A percentile compares a stretch with the other conserved stretches of the same genome.
Conservation (phyloP, 768 basidiomycete genomes). For the Russula sp. region DNA sequence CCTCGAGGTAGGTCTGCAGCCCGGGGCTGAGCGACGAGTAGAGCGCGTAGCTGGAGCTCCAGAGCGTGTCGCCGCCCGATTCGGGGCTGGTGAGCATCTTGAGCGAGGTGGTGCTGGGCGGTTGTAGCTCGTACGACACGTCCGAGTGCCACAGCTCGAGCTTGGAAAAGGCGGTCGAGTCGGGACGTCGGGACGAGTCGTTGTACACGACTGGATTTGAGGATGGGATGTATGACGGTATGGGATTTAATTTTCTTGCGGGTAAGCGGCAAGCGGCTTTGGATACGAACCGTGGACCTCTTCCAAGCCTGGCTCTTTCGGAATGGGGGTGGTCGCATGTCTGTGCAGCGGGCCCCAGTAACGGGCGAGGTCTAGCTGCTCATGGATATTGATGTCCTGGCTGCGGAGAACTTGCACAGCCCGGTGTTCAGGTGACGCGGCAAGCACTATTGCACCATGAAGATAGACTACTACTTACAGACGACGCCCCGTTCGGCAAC, state of each 20-base stretch:
- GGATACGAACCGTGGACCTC: too few relatives aligned
- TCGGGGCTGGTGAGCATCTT: constrained; percentile 67
- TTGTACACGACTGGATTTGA: constrained; percentile 57
- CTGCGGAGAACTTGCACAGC: constrained; percentile 57
- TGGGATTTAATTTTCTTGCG: too few relatives aligned
- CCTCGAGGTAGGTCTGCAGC: constrained; percentile 53
- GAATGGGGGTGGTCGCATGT: constrained; percentile 76
- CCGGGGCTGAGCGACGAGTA: constrained; percentile 53
- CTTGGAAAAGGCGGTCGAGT: constrained; percentile 56
- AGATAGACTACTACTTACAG: constrained; percentile 40
- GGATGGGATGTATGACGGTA: too few relatives aligned
- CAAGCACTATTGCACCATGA: too few relatives aligned
- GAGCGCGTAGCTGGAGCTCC: constrained; percentile 43
- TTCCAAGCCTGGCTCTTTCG: constrained; percentile 61
- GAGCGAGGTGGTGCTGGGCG: constrained; percentile 51
- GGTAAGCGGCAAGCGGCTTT: too few relatives aligned
- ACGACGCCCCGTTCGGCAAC: constrained; percentile 73
- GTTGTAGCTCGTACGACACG: constrained; percentile 57
- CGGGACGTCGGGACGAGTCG: constrained; percentile 56
- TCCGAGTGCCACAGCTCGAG: constrained; percentile 80
- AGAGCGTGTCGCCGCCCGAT: constrained; percentile 37
- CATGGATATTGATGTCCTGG: constrained; percentile 61
- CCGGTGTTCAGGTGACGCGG: background rate
- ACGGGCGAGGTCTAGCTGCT: constrained; percentile 66
- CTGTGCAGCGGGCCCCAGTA: constrained; percentile 75